Conservation (phyloP, 1,284 basidiomycete genomes). For the Marasmius tenuissimus region DNA sequence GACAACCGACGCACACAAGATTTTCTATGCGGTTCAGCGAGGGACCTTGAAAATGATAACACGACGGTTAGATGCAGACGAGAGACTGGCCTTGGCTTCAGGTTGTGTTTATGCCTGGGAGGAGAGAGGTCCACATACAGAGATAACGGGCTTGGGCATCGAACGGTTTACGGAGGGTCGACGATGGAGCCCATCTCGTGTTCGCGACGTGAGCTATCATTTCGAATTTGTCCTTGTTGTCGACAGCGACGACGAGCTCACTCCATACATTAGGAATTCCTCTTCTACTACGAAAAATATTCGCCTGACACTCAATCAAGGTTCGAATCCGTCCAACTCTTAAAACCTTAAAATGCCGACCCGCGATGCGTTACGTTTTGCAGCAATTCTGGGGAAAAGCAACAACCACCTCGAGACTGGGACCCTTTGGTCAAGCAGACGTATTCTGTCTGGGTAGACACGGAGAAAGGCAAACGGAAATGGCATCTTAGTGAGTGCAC, state of each 20-base stretch:
- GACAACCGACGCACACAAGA: slow-evolving; percentile 74
- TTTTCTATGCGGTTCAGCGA: slow-evolving; percentile 72
- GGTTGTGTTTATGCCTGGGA: slow-evolving; percentile 87
- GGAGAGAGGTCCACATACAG: slow-evolving; percentile 73
- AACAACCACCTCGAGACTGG: slow-evolving; percentile 60
- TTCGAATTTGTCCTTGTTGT: slow-evolving; percentile 7
- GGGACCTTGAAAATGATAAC: slow-evolving; percentile 72
- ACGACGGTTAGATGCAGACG: slow-evolving; percentile 75
- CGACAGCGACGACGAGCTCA: slow-evolving; percentile 8
- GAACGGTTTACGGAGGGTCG: slow-evolving; percentile 78
- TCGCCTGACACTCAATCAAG: slow-evolving; percentile 32
- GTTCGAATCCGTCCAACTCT: slow-evolving; percentile 28
- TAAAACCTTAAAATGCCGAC: not conserved
- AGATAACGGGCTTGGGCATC: slow-evolving; percentile 76
- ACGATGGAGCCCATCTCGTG: slow-evolving; percentile 75
- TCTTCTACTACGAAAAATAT: slow-evolving; percentile 79
- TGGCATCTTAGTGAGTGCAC: slow-evolving; percentile 70
- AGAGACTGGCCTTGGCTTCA: slow-evolving; percentile 57
- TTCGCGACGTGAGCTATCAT: slow-evolving; percentile 63
- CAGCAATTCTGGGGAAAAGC: slow-evolving; percentile 23
- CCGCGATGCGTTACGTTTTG: not conserved
- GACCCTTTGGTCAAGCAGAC: slow-evolving; percentile 78
- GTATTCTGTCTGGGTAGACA: slow-evolving; percentile 71
- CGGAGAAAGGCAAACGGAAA: slow-evolving; percentile 62
- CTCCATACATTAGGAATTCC: slow-evolving; percentile 57